Conservation (phyloP, 2,329 filamentous ascomycete genomes). For the Fusarium sp. region DNA sequence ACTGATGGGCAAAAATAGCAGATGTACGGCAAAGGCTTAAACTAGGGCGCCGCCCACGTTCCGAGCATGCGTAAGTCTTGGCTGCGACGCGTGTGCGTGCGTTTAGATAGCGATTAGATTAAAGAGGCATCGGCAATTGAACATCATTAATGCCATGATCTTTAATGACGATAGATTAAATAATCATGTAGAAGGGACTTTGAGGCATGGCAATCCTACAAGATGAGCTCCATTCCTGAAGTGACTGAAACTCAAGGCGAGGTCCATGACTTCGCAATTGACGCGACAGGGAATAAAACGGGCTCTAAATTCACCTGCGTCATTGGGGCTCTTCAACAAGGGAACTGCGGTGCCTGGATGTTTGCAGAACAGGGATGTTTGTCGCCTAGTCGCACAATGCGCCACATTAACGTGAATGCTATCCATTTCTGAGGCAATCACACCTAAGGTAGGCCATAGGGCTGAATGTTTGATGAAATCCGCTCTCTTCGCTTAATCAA, state of each 20-base stretch:
- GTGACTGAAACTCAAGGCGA: not conserved
- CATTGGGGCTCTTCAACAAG: not conserved
- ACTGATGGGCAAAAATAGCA: not conserved
- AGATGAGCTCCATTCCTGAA: not conserved
- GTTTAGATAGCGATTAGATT: not conserved
- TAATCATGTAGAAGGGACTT: not conserved
- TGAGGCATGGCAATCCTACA: not conserved
- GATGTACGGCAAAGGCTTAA: not conserved
- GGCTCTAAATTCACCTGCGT: fast-evolving
- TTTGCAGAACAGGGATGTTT: not conserved
- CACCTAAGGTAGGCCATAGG: not conserved
- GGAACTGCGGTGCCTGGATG: not conserved
- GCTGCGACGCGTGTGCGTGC: not conserved
- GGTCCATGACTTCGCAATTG: fast-evolving
- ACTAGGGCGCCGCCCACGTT: not conserved
- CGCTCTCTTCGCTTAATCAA: not conserved
- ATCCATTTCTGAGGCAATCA: not conserved
- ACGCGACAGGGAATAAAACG: fast-evolving
- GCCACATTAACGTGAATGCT: no score
- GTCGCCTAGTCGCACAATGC: not conserved
- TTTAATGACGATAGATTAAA: fast-evolving
- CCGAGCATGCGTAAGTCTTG: slow-evolving; percentile 1
- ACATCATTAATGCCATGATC: not conserved
- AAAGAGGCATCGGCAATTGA: not conserved
- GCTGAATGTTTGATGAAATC: not conserved